phyloP scores from a whole-genome alignment of 306 rosid genomes.

The Trifolium subterraneum region DNA sequence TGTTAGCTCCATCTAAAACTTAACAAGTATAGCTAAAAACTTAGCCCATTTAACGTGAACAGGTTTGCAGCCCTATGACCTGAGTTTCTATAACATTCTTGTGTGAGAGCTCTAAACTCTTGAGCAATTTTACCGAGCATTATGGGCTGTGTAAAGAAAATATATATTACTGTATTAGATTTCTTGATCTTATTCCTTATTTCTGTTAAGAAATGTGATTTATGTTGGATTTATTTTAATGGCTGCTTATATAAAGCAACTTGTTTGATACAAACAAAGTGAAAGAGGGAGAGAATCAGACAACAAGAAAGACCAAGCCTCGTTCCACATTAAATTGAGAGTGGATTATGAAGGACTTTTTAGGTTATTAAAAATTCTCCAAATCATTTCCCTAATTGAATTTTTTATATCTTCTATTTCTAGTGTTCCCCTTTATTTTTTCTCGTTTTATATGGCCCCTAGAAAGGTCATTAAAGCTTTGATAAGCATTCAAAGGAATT shows the following conservation, averaged over 20 bases:
- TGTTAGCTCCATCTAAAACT: slow-evolving; percentile 7
- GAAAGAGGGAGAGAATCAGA: background rate
- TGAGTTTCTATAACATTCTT: slow-evolving; percentile 24
- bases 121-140: background rate
- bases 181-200: background rate
- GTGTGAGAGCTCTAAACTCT: background rate
- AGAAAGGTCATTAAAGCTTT: too few relatives aligned
- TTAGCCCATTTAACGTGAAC: slow-evolving; percentile 14
- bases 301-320: background rate
- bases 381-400: too few relatives aligned
- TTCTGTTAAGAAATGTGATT: background rate
- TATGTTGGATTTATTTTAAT: background rate
- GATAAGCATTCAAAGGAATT: too few relatives aligned
- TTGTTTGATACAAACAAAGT: background rate
- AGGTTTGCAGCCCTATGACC: slow-evolving; percentile 32
- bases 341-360: too few relatives aligned
- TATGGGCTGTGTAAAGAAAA: background rate
- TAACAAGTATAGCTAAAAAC: background rate
- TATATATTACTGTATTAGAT: background rate
- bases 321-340: too few relatives aligned
- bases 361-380: background rate
- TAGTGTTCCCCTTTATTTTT: too few relatives aligned
- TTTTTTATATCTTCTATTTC: too few relatives aligned
- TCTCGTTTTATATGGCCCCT: too few relatives aligned
- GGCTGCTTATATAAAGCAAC: background rate